Base-by-base conservation (phyloP, 257 asterid genomes). In the Jaltomata sinuosa region DNA sequence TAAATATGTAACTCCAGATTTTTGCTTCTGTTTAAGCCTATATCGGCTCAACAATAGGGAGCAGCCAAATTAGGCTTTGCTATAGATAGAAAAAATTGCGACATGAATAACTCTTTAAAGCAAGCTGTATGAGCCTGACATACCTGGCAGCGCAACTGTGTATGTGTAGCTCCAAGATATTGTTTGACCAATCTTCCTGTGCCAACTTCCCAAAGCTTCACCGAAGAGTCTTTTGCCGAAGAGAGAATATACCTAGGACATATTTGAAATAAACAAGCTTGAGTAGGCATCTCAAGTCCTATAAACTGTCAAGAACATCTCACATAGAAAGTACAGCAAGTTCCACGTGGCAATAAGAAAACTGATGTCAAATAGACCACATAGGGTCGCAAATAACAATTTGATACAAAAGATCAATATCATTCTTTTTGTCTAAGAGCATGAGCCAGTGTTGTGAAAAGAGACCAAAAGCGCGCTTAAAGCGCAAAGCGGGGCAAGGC, bases 171-270 rank as follows among this genome's bases (percentile, higher is more conserved):
- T 34, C 97, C 98, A 80, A 84, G 68, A 87, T 93, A 94, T 85
- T 91, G 92, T 89, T 90, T 90, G 80, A 94, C 94, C 90, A 93
- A 82, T 87, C 90, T 90, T 82, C 97, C 96, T 12, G 94, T 89
- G 74, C 94, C 93, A 80, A 92, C 93, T 76, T 94, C 97, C 98
- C 98, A 94, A 36, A 94, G 92, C 89, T 94, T 94, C 85, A 94
- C 94, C 21, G 82, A 84, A 78, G 97, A 93, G 91, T 94, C 96
- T 89, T 93, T 94, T 85, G 96, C 96, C 45, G 94, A 89, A 71
- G 97, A 94, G 54, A 92, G 95, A 38, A 94, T 87, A 84, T 90
- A 94, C 92, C 98, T 94, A 88, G 57, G 54, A 79, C 85, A 86
- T 18, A 15, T 76, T 74, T 74, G 38, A 27, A 72, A 74, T 74